Conservation (phyloP, 805 yeast genomes). For the Myxozyma lipomycoides region DNA sequence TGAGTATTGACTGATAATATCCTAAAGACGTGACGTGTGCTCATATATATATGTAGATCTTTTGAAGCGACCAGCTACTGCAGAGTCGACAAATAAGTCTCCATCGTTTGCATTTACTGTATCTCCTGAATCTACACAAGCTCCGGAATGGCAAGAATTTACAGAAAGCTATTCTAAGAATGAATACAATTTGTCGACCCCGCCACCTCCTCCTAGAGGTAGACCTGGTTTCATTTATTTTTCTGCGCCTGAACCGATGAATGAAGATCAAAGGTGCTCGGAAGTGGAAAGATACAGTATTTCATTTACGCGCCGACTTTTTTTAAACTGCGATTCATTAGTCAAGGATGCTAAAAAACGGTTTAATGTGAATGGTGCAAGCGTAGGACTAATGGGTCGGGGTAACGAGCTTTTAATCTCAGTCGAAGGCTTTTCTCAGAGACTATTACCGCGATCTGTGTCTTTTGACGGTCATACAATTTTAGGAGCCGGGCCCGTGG, state of each 20-base stretch:
- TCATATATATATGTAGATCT: too few species aligned
- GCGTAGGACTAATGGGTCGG: constrained; percentile 53
- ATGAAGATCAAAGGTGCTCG: constrained; percentile 7
- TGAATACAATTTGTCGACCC: constrained; percentile 10
- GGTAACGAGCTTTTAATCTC: constrained; percentile 49
- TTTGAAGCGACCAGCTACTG: too few species aligned
- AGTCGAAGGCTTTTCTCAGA: constrained; percentile 47
- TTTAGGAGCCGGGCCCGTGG: constrained; percentile 52
- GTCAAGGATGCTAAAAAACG: constrained; percentile 4
- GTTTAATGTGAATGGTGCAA: constrained; percentile 13
- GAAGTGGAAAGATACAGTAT: constrained; percentile 14
- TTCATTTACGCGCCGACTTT: constrained; percentile 2
- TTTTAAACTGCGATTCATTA: background rate
- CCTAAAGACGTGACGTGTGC: too few species aligned
- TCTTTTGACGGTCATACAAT: constrained; percentile 70
- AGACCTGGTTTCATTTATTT: constrained; percentile 6
- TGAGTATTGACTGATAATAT: constrained; percentile 3
- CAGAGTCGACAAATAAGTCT: too few species aligned
- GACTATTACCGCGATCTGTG: constrained; percentile 51
- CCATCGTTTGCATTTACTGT: too few species aligned
- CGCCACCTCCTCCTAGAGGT: constrained; percentile 11
- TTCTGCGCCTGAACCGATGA: constrained; percentile 14
- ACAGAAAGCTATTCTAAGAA: constrained; percentile 12
- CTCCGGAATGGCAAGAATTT: constrained; percentile 5
- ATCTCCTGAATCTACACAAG: too few species aligned